Evolutionary conservation across 371 early-diverging fungal genomes (phyloP).

Genomic region (Syncephalastrum sp.): DNA sequence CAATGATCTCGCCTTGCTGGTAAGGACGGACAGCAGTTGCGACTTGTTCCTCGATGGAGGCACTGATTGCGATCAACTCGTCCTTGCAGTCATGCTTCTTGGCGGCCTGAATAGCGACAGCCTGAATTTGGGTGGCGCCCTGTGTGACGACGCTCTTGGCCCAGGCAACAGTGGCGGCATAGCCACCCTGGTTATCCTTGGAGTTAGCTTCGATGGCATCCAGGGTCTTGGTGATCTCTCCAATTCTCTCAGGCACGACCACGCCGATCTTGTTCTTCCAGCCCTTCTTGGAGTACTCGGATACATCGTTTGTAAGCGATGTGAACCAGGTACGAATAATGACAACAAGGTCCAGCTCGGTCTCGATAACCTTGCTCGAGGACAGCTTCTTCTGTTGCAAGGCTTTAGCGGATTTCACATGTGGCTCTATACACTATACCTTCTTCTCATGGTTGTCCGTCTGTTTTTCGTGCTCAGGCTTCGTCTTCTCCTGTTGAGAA

Average conservation of each 20-base stretch:
- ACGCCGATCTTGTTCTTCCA: too few species aligned
- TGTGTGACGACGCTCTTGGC: conserved; percentile 3
- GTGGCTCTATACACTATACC: too few species aligned
- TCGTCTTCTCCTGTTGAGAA: too few species aligned
- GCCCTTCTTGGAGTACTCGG: conserved; percentile 25
- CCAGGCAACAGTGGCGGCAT: not conserved
- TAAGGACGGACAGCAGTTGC: conserved; percentile 1
- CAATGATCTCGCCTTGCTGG: too few species aligned
- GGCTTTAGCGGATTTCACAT: too few species aligned
- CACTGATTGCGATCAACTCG: not conserved
- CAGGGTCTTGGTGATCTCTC: too few species aligned
- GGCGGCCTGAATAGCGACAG: too few species aligned
- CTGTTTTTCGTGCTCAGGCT: conserved; percentile 1
- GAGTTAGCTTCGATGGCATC: too few species aligned
- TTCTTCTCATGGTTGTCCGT: too few species aligned
- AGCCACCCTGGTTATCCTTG: too few species aligned
- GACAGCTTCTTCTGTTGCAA: too few species aligned
- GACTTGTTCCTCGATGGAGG: conserved; percentile 1
- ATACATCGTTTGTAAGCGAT: conserved; percentile 22
- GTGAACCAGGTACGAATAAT: conserved; percentile 28
- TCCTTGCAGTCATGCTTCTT: conserved; percentile 4
- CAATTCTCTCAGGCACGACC: too few species aligned
- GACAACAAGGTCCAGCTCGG: conserved; percentile 12
- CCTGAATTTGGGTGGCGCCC: not conserved
- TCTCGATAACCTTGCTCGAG: not conserved